These are phyloP conservation scores for Hebeloma cylindrosporum DNA, from an alignment of 768 basidiomycete genomes.

Conservation along the genomic window DNA sequence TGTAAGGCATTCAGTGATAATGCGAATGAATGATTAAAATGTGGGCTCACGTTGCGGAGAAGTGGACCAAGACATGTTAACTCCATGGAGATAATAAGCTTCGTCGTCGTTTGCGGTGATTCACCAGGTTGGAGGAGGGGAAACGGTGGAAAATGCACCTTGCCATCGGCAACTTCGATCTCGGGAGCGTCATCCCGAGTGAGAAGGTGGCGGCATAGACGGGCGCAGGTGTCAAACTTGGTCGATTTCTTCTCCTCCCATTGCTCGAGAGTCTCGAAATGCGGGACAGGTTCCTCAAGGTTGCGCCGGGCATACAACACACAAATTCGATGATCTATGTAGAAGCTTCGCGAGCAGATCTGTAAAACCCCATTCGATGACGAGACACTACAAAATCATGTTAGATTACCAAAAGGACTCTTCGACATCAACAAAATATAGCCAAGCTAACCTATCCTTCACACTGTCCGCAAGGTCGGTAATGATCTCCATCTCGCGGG, in stretches of 20 bases:
- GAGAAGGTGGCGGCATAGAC: constrained; percentile 10
- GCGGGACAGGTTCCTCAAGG: constrained; percentile 4
- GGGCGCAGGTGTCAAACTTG: constrained; percentile 16
- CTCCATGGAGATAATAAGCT: constrained; percentile 22
- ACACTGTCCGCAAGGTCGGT: constrained; percentile 1
- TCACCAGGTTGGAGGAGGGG: background rate
- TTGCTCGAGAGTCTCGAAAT: constrained; percentile 9
- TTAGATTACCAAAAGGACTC: too few relatives aligned
- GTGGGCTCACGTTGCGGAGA: constrained; percentile 15
- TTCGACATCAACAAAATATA: background rate
- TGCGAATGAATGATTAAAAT: constrained; percentile 1
- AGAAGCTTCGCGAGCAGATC: constrained; percentile 13
- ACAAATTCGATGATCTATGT: constrained; percentile 15
- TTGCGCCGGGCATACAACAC: constrained; percentile 8
- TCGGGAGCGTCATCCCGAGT: constrained; percentile 13
- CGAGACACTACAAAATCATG: constrained; percentile 4
- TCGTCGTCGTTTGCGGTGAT: background rate
- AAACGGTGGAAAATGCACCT: constrained; percentile 3
- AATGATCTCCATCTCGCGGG: constrained; percentile 22
- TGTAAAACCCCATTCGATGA: constrained; percentile 1
- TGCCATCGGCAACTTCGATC: constrained; percentile 13
- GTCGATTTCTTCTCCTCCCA: constrained; percentile 16
- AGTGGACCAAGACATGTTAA: constrained; percentile 18
- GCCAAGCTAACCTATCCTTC: constrained; percentile 19
- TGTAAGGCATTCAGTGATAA: background rate